These are phyloP conservation scores for Linum usitatissimum DNA, from an alignment of 345 rosid genomes.

Conservation along the genomic window DNA sequence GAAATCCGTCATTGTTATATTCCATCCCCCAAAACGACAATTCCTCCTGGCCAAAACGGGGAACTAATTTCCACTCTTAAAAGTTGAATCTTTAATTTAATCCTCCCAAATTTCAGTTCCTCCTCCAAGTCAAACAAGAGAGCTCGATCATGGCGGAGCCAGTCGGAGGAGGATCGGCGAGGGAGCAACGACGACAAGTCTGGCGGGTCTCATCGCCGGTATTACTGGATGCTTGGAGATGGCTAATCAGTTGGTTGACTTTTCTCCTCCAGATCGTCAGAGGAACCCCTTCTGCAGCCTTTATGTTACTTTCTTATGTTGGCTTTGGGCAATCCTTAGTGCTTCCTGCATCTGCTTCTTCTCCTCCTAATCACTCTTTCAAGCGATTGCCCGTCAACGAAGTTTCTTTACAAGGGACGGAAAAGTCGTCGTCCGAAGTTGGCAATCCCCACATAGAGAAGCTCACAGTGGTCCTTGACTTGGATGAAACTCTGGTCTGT, in stretches of 20 bases:
- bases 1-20: not conserved
- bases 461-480: conserved; percentile 88
- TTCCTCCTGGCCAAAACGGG: not conserved
- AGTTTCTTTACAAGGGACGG: conserved; percentile 32
- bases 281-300: not conserved
- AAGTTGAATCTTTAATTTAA: not conserved
- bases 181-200: not conserved
- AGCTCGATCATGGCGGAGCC: not conserved
- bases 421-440: conserved; percentile 23
- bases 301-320: not conserved
- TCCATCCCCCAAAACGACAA: not conserved
- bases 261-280: not conserved
- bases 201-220: not conserved
- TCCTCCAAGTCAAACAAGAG: not conserved
- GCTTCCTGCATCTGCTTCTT: conserved; percentile 40
- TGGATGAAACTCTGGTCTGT: conserved; percentile 93
- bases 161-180: not conserved
- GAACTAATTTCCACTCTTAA: not conserved
- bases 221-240: not conserved
- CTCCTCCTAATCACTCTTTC: conserved; percentile 38
- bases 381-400: conserved; percentile 68
- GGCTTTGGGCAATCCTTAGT: not conserved
- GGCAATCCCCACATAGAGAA: conserved; percentile 21
- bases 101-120: not conserved
- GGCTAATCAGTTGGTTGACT: not conserved